Evolutionary conservation across 1,284 basidiomycete genomes (phyloP), one percentile per base, ranked within the genome.

Genomic region (Ustilago shanxiensis): DNA sequence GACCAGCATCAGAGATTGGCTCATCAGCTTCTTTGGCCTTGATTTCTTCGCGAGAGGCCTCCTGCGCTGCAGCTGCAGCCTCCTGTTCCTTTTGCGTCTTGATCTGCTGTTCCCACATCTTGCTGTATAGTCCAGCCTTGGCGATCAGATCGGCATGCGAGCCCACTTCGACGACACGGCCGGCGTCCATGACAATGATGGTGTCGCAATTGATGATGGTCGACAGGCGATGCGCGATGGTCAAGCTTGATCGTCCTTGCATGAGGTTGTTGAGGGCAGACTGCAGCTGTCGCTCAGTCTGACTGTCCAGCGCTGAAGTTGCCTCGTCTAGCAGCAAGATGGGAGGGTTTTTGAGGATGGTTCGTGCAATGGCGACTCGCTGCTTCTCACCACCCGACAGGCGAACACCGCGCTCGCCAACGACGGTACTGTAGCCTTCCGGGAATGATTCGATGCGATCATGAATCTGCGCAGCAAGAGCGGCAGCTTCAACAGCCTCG

Each of bases 321-420:
- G 92, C 92, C 87, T 94, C 93, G 85, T 95, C 94, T 55, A 95
- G 85, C 16, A 95, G 88, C 45, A 95, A 86, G 62, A 95, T 91
- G 7, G 93, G 92, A 18, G 95, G 93, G 82, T 92, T 92, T 87
- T 95, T 95, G 62, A 93, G 87, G 54, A 96, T 88, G 2, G 93
- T 94, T 56, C 94, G 89, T 0, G 95, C 94, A 80, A 97, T 92
- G 13, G 94, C 92, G 13, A 95, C 92, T 3, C 92, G 89, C 83
- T 95, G 93, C 87, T 93, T 93, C 87, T 94, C 93, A 35, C 84
- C 84, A 1, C 88, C 88, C 6, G 79, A 83, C 53, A 95, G 87
- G 52, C 93, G 88, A 16, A 95, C 90, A 33, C 94, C 94, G 31
- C 94, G 90, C 87, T 95, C 94, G 31, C 92, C 92, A 18, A 93